These are phyloP conservation scores for Hemileccinum impolitum DNA, from an alignment of 768 basidiomycete species.

Conservation along the genomic window DNA sequence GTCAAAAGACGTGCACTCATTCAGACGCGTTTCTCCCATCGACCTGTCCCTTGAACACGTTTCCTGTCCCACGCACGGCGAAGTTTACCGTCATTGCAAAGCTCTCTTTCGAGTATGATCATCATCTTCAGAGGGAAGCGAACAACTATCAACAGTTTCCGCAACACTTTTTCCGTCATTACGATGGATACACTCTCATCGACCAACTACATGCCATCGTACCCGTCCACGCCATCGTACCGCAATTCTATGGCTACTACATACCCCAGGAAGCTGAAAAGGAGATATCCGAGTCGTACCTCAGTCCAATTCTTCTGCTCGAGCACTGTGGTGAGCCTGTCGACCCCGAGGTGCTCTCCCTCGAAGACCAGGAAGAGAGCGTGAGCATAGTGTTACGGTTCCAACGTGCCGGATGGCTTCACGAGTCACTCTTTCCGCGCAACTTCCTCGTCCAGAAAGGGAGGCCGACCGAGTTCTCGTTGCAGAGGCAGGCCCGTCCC, in stretches of 20 bases:
- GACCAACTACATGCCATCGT: slow-evolving; percentile 12
- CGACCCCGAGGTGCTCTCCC: slow-evolving; percentile 20
- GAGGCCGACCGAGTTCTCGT: slow-evolving; percentile 31
- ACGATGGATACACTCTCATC: too few relatives aligned
- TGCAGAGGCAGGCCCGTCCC: background rate
- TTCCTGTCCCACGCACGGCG: slow-evolving; percentile 27
- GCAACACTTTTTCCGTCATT: too few relatives aligned
- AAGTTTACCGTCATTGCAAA: slow-evolving; percentile 44
- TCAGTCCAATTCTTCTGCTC: slow-evolving; percentile 44
- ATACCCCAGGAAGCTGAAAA: slow-evolving; percentile 11
- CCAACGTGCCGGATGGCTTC: slow-evolving; percentile 37
- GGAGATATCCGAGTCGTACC: background rate
- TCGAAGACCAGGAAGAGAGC: slow-evolving; percentile 42
- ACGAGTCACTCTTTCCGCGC: slow-evolving; percentile 40
- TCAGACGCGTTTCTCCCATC: too few relatives aligned
- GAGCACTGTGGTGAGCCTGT: slow-evolving; percentile 46
- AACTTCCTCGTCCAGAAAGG: slow-evolving; percentile 46
- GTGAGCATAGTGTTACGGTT: slow-evolving; percentile 39
- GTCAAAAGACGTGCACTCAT: slow-evolving; percentile 11
- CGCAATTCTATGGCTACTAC: slow-evolving; percentile 67
- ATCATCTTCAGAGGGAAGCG: too few relatives aligned
- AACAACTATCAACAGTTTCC: too few relatives aligned
- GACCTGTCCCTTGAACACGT: too few relatives aligned
- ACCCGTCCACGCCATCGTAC: slow-evolving; percentile 49
- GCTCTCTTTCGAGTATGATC: slow-evolving; percentile 31